Evolutionary conservation across 2,329 filamentous ascomycete genomes (phyloP).

Genomic region (Metarhizium sp.): DNA sequence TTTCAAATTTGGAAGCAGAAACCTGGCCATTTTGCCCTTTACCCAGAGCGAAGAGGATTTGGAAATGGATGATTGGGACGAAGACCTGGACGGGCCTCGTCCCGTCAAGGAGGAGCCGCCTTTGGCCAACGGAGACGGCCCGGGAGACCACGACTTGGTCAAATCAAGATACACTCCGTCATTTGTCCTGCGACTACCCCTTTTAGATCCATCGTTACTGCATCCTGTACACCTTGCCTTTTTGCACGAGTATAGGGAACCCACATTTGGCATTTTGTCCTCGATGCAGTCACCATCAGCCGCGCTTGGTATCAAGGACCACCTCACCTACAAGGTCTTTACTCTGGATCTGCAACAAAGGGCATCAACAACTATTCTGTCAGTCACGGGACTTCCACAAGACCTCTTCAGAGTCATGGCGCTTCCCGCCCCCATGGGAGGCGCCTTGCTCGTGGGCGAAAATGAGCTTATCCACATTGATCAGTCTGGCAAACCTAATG

Average conservation of each 20-base stretch:
- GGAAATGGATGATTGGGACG: conserved; percentile 85
- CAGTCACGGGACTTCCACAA: conserved; percentile 74
- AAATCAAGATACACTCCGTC: conserved; percentile 72
- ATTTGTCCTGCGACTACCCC: conserved; percentile 84
- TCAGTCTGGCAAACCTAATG: conserved; percentile 88
- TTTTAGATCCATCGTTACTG: conserved; percentile 77
- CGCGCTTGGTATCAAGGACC: conserved; percentile 74
- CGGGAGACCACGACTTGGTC: conserved; percentile 6
- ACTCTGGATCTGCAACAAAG: conserved; percentile 89
- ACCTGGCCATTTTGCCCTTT: conserved; percentile 90
- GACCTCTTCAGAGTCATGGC: conserved; percentile 78
- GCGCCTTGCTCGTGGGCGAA: conserved; percentile 73
- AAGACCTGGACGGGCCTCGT: conserved; percentile 63
- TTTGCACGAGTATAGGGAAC: conserved; percentile 92
- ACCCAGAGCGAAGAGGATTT: conserved; percentile 78
- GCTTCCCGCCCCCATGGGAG: conserved; percentile 77
- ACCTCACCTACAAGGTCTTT: conserved; percentile 86
- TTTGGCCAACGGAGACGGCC: conserved; percentile 24
- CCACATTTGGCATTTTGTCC: conserved; percentile 90
- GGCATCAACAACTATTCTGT: conserved; percentile 85
- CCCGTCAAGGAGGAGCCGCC: conserved; percentile 35
- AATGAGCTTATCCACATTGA: conserved; percentile 95
- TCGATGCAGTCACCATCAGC: conserved; percentile 65
- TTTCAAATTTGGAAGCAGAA: conserved; percentile 81
- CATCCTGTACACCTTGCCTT: conserved; percentile 90